Percentiles rank a stretch among this genome's conserved stretches.
Conservation (phyloP, 2,329 filamentous ascomycete genomes). For the Gliomastix tumulicola region DNA sequence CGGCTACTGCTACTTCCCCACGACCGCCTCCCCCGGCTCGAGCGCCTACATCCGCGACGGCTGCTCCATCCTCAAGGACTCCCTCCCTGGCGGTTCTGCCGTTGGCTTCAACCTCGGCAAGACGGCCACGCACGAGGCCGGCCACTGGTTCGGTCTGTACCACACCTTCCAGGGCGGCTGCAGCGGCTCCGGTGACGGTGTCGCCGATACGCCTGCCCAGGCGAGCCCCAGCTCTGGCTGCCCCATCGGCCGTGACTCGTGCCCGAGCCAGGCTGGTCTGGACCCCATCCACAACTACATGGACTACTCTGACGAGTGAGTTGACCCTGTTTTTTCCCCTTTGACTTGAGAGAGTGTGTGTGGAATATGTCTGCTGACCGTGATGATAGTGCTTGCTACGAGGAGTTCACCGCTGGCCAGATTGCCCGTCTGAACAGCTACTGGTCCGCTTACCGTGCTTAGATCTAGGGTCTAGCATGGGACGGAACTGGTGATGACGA, state of each 20-base stretch:
- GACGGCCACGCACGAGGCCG: constrained; percentile 32
- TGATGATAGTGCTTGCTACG: constrained; percentile 30
- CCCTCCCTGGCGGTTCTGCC: constrained; percentile 26
- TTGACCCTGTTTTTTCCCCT: not conserved
- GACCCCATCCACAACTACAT: constrained; percentile 31
- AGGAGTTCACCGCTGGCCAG: constrained; percentile 36
- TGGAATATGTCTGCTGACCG: no score
- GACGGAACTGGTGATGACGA: no score
- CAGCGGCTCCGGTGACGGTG: constrained; percentile 23
- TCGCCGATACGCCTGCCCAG: constrained; percentile 32
- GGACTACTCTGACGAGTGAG: constrained; percentile 34
- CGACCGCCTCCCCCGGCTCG: constrained; percentile 17
- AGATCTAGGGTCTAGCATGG: no score
- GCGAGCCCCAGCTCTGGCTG: constrained; percentile 22
- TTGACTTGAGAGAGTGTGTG: not conserved
- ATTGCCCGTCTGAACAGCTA: constrained; percentile 28
- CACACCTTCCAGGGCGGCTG: constrained; percentile 40
- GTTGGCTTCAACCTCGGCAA: constrained; percentile 17
- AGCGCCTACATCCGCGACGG: constrained; percentile 27
- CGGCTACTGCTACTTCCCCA: constrained; percentile 40
- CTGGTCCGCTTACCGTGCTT: constrained; percentile 27
- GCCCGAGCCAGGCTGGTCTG: constrained; percentile 18
- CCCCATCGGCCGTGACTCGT: constrained; percentile 25
- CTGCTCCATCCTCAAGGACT: constrained; percentile 27
- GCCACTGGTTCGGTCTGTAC: constrained; percentile 40